Evolutionary conservation across 2,329 filamentous ascomycete species (phyloP).

Genomic region (Phialemonium atrogriseum): DNA sequence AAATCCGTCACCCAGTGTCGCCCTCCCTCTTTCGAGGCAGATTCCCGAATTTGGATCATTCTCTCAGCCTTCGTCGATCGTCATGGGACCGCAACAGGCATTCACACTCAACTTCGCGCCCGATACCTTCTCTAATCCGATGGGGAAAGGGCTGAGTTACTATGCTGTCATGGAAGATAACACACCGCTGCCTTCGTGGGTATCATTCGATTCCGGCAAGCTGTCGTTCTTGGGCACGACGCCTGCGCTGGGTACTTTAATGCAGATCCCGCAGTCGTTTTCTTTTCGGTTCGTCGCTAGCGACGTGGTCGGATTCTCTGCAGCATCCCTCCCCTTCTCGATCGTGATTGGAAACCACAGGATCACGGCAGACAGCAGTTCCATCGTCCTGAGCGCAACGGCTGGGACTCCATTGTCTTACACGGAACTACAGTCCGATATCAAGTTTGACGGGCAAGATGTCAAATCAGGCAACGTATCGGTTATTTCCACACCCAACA

Average conservation of each 20-base stretch:
- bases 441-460: constrained; percentile 50
- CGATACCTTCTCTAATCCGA: constrained; percentile 54
- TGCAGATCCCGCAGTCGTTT: constrained; percentile 64
- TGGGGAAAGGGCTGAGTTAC: constrained; percentile 50
- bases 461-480: constrained; percentile 41
- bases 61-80: constrained; percentile 51
- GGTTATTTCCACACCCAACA: constrained; percentile 37
- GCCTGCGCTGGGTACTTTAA: constrained; percentile 53
- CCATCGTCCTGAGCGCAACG: constrained; percentile 49
- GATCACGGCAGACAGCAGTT: constrained; percentile 52
- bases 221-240: constrained; percentile 65
- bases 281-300: constrained; percentile 68
- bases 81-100: constrained; percentile 42
- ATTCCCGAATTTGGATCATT: constrained; percentile 49
- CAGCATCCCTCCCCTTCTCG: constrained; percentile 56
- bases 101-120: constrained; percentile 46
- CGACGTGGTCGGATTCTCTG: constrained; percentile 70
- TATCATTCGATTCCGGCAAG: constrained; percentile 57
- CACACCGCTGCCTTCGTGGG: constrained; percentile 79
- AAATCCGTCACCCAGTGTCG: constrained; percentile 42
- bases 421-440: constrained; percentile 35
- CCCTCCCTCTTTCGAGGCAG: constrained; percentile 49
- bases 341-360: constrained; percentile 65
- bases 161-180: constrained; percentile 70
- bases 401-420: constrained; percentile 44